Conservation (phyloP, 2,329 filamentous ascomycete genomes). For the Pseudogymnoascus sp. region DNA sequence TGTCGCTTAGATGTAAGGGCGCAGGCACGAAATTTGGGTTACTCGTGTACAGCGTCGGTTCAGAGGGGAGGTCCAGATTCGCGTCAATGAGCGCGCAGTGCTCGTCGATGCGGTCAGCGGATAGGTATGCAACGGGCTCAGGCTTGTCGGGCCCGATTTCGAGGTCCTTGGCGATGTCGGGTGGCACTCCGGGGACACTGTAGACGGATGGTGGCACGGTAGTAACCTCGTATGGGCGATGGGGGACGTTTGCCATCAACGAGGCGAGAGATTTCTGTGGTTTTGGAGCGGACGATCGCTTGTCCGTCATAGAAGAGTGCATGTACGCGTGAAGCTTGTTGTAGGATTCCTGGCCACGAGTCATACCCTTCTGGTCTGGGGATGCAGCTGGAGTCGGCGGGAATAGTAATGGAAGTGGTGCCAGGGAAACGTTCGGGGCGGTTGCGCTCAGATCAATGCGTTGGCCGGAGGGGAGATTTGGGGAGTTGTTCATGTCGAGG, state of each 20-base stretch:
- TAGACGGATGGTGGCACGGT: slow-evolving; percentile 24
- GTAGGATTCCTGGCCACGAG: slow-evolving; percentile 26
- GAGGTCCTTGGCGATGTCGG: slow-evolving; percentile 30
- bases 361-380: not conserved
- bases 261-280: slow-evolving; percentile 25
- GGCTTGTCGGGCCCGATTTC: slow-evolving; percentile 39
- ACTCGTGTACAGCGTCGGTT: slow-evolving; percentile 21
- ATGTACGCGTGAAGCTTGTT: slow-evolving; percentile 20
- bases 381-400: not conserved
- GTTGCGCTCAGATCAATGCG: slow-evolving; percentile 59
- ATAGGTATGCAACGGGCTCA: slow-evolving; percentile 59
- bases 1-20: slow-evolving; percentile 37
- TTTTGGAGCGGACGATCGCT: slow-evolving; percentile 12
- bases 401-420: slow-evolving; percentile 10
- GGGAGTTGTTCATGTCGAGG: slow-evolving; percentile 78
- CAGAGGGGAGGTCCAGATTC: slow-evolving; percentile 28
- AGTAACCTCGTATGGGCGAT: slow-evolving; percentile 18
- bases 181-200: slow-evolving; percentile 21
- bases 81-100: slow-evolving; percentile 55
- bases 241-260: slow-evolving; percentile 23
- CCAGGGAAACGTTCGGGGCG: not conserved
- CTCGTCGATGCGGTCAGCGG: slow-evolving; percentile 63
- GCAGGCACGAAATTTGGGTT: slow-evolving; percentile 30
- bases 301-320: not conserved
- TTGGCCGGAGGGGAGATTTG: slow-evolving; percentile 66